Conservation (phyloP, 108 stramenopile species). For the Nitzschia palea region DNA sequence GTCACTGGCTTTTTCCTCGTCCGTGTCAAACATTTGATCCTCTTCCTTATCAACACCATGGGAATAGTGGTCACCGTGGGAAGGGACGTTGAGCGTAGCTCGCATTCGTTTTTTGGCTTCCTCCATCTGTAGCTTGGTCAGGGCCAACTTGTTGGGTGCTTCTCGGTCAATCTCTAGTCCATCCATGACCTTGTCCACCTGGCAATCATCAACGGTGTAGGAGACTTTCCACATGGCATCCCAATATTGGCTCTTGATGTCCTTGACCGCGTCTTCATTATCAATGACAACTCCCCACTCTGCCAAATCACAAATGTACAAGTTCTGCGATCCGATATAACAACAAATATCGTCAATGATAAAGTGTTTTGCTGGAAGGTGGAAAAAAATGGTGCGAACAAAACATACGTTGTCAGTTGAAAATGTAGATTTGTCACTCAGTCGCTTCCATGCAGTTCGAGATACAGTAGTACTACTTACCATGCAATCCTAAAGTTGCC, state of each 20-base stretch:
- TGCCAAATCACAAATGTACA: conserved; percentile 46
- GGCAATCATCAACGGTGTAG: conserved; percentile 57
- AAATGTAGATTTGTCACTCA: background rate
- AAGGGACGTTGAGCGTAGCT: conserved; percentile 2
- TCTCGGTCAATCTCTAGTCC: conserved; percentile 55
- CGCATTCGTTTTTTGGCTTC: conserved; percentile 7
- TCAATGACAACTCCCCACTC: conserved; percentile 60
- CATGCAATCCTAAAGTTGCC: conserved; percentile 49
- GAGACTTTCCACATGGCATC: conserved; percentile 59
- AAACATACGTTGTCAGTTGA: background rate
- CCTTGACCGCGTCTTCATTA: conserved; percentile 18
- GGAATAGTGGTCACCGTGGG: background rate
- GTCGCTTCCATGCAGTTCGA: background rate
- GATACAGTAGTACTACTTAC: conserved; percentile 6
- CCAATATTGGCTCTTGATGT: conserved; percentile 40
- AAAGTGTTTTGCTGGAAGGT: conserved; percentile 38
- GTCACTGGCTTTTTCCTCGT: conserved; percentile 5
- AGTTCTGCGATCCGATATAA: conserved; percentile 51
- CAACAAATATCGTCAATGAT: conserved; percentile 47
- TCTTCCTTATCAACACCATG: background rate
- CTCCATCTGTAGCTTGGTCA: conserved; percentile 22
- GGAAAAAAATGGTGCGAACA: background rate
- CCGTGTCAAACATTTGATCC: background rate
- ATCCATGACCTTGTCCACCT: conserved; percentile 64
- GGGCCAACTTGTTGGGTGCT: conserved; percentile 6